Base-by-base conservation (phyloP, 164 flowering plant species). In the Buxus sempervirens region DNA sequence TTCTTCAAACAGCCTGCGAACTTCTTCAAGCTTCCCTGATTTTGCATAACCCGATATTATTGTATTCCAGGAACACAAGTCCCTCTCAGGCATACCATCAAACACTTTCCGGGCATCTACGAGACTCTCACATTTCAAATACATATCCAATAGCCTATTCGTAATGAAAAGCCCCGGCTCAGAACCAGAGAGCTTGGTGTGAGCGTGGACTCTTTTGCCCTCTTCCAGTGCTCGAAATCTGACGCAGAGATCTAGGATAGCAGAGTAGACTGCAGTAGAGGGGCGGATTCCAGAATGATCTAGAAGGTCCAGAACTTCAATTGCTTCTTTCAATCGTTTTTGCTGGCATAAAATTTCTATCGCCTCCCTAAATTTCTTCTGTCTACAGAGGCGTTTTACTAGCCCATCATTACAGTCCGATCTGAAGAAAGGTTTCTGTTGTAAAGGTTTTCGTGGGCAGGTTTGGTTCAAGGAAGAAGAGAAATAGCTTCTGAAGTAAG, bases 11-110 rank as follows among this genome's bases (percentile, higher is more conserved):
- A 78, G 71, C 10, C 21, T 2, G 23, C 22, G 69, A n/a, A 74
- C 81, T 69, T 78, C 69, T 1, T 70, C 60, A 19, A 78, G 71
- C 28, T 66, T 9, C 1, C 81, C 78, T 23, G 42, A 38, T 51
- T 69, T 78, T 0, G 63, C 24, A 25, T 78, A 78, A 15, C 78
- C 81, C 4, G 72, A 69, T 9, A 75, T 69, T 61, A 75, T 62
- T 1, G 76, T 78, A 32, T 78, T 78, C 76, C 76, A 78, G 23
- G 81, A 78, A 67, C 81, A 78, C 42, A 66, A 60, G 49, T 78
- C 81, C 54, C 67, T 73, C 26, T 75, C 71, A 36, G 60, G 16
- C 81, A 78, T 78, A 26, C 63, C 66, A 28, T 75, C 78, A 56
- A 78, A 78, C 64, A 67, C 2, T 4, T 42, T 59, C 10, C 72